Evolutionary conservation across 495 filamentous ascomycete species (phyloP).

Genomic region (Pseudevernia furfuracea): DNA sequence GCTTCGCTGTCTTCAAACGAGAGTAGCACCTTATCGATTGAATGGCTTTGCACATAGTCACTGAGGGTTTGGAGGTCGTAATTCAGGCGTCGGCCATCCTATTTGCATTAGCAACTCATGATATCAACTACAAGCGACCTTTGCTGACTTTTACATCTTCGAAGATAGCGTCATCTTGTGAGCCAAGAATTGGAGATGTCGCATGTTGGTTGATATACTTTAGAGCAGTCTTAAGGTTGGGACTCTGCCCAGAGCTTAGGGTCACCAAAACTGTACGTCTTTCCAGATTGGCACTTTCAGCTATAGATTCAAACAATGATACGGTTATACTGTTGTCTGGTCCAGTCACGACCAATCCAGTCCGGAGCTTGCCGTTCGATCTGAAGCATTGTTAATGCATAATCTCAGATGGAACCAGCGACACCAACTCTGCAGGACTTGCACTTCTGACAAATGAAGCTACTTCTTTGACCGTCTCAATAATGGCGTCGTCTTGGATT

Average conservation of each 20-base stretch:
- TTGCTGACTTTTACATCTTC: conserved; percentile 10
- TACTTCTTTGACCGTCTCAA: conserved; percentile 54
- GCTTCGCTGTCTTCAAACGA: conserved; percentile 88
- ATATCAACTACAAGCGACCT: not conserved
- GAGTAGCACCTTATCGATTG: conserved; percentile 57
- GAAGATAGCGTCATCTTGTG: conserved; percentile 26
- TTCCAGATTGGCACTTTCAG: conserved; percentile 41
- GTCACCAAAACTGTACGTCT: conserved; percentile 53
- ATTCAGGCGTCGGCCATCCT: conserved; percentile 69
- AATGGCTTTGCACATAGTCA: conserved; percentile 50
- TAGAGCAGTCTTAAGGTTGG: conserved; percentile 73
- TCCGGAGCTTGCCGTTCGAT: conserved; percentile 54
- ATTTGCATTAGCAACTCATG: not conserved
- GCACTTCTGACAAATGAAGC: conserved; percentile 53
- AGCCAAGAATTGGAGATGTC: conserved; percentile 48
- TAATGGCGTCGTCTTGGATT: conserved; percentile 58
- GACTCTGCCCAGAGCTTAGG: conserved; percentile 66
- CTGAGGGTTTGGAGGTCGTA: conserved; percentile 85
- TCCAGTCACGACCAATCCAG: conserved; percentile 74
- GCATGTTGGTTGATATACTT: conserved; percentile 75
- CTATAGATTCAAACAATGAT: conserved; percentile 62
- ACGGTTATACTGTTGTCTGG: conserved; percentile 78
- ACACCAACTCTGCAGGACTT: conserved; percentile 24
- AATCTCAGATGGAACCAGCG: not conserved
- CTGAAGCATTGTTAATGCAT: conserved; percentile 29